These are phyloP conservation scores for Vararia minispora DNA, from an alignment of 768 basidiomycete genomes.

Conservation along the genomic window DNA sequence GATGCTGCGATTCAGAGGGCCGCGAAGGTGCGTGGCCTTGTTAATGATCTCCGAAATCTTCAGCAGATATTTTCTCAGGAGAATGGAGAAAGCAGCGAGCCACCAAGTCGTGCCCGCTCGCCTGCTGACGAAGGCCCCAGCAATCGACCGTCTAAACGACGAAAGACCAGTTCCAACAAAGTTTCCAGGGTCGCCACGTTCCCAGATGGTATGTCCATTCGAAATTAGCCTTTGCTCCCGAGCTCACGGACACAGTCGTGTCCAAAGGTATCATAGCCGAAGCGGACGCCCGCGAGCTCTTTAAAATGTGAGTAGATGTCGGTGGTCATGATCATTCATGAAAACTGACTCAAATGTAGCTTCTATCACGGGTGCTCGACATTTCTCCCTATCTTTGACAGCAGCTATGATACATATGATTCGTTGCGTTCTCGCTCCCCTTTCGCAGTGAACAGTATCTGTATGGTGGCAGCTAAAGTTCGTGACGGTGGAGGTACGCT, in stretches of 20 bases:
- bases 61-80: constrained; percentile 34
- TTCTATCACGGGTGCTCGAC: constrained; percentile 92
- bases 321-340: constrained; percentile 3
- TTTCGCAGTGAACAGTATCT: constrained; percentile 86
- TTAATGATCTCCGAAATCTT: background rate
- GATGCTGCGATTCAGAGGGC: constrained; percentile 75
- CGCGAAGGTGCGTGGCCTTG: constrained; percentile 43
- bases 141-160: constrained; percentile 61
- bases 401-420: constrained; percentile 73
- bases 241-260: too few species aligned
- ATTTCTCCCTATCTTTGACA: constrained; percentile 83
- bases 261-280: constrained; percentile 75
- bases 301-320: constrained; percentile 61
- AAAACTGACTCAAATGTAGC: constrained; percentile 27
- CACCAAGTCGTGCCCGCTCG: constrained; percentile 64
- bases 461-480: constrained; percentile 87
- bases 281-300: constrained; percentile 75
- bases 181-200: constrained; percentile 47
- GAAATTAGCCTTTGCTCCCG: too few species aligned
- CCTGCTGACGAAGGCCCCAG: constrained; percentile 57
- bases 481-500: constrained; percentile 78
- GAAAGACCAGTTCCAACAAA: constrained; percentile 62
- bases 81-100: constrained; percentile 67
- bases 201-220: constrained; percentile 52
- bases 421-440: constrained; percentile 81